A percentile compares a stretch with the other conserved stretches of the same genome.
These are phyloP conservation scores for Acanthamoeba quina DNA, from an alignment of 208 protist genomes.

Conservation along the genomic window DNA sequence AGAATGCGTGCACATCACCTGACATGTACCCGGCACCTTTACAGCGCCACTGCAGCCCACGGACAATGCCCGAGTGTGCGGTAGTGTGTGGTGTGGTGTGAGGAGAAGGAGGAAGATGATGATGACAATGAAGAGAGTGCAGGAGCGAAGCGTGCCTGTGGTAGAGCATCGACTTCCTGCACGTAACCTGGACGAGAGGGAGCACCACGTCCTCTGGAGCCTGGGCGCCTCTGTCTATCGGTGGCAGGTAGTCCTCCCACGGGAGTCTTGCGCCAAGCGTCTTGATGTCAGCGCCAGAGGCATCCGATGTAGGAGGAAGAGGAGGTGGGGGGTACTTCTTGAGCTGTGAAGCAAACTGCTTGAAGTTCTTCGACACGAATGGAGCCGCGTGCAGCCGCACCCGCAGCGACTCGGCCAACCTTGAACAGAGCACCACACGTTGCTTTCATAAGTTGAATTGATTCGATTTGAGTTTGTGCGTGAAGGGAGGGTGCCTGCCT, in stretches of 20 bases:
- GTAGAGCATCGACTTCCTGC: slow-evolving; percentile 60
- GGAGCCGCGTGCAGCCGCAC: slow-evolving; percentile 41
- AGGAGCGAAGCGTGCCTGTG: background rate
- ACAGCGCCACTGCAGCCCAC: background rate
- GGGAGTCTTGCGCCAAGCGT: background rate
- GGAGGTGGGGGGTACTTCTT: background rate
- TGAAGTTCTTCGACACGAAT: slow-evolving; percentile 60
- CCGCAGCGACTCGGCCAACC: slow-evolving; percentile 48
- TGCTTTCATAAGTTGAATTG: background rate
- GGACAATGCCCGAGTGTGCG: background rate
- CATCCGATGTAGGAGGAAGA: too few species aligned
- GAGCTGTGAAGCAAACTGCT: slow-evolving; percentile 17
- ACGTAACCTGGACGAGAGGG: slow-evolving; percentile 23
- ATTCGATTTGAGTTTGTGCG: background rate
- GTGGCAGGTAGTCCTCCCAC: slow-evolving; percentile 45
- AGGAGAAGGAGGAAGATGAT: background rate
- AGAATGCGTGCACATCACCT: too few species aligned
- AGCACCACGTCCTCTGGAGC: background rate
- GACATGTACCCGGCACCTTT: background rate
- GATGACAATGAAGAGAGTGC: background rate
- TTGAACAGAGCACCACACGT: background rate
- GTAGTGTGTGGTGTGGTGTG: too few species aligned
- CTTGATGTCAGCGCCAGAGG: too few species aligned
- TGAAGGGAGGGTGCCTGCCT: background rate
- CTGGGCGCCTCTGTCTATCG: background rate